phyloP scores from a whole-genome alignment of 2,329 filamentous ascomycete species.

The Fusarium anguioides region DNA sequence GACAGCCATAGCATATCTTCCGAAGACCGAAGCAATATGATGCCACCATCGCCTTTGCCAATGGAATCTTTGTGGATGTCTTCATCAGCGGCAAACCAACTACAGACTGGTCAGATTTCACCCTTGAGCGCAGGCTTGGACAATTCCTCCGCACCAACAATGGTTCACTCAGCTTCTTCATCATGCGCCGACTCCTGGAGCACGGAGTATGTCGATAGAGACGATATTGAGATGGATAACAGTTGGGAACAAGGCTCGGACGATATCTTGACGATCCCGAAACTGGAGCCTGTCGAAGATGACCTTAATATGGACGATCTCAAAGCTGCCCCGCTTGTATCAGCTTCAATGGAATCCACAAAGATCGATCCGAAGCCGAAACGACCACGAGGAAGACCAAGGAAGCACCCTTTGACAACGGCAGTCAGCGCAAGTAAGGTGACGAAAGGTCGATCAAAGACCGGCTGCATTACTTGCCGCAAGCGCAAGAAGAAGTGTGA shows the following conservation, averaged over 20 bases:
- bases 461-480: constrained; percentile 74
- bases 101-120: constrained; percentile 62
- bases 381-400: constrained; percentile 80
- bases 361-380: constrained; percentile 59
- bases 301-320: constrained; percentile 65
- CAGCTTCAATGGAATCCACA: constrained; percentile 36
- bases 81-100: constrained; percentile 42
- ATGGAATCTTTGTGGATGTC: constrained; percentile 48
- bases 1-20: constrained; percentile 59
- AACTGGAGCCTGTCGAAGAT: constrained; percentile 68
- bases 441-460: constrained; percentile 80
- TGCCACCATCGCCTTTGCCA: constrained; percentile 49
- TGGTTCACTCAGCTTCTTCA: constrained; percentile 59
- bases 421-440: constrained; percentile 71
- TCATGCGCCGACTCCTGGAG: constrained; percentile 60
- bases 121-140: constrained; percentile 65
- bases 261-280: constrained; percentile 61
- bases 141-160: constrained; percentile 55
- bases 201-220: constrained; percentile 53
- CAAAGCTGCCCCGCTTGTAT: constrained; percentile 53
- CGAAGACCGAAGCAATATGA: constrained; percentile 48
- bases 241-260: constrained; percentile 61
- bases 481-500: constrained; percentile 80
- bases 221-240: constrained; percentile 55
- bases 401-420: constrained; percentile 79